These are phyloP conservation scores for Clavariopsis aquatica DNA, from an alignment of 495 filamentous ascomycete species.

Conservation along the genomic window DNA sequence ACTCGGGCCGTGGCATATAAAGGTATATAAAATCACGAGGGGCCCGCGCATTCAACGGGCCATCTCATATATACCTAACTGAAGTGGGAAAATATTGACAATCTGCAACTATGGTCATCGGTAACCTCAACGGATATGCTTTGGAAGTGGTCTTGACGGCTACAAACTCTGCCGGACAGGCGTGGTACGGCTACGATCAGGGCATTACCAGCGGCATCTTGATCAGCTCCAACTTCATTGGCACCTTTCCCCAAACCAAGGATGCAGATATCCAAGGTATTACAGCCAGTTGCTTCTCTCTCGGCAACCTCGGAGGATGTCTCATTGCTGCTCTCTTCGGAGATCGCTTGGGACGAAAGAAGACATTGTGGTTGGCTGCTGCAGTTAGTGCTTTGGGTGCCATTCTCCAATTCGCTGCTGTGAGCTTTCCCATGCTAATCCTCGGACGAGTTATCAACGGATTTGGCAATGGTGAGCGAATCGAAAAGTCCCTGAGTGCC, in stretches of 20 bases:
- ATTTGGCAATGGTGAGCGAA: slow-evolving; percentile 13
- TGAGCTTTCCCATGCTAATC: slow-evolving; percentile 50
- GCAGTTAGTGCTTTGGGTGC: slow-evolving; percentile 51
- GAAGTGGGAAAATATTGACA: not conserved
- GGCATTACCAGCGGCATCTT: slow-evolving; percentile 30
- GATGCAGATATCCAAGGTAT: slow-evolving; percentile 20
- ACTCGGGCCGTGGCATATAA: not conserved
- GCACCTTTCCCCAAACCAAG: slow-evolving; percentile 25
- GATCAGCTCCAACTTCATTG: slow-evolving; percentile 31
- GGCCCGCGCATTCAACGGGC: slow-evolving; percentile 13
- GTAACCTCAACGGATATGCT: slow-evolving; percentile 24
- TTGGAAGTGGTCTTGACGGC: slow-evolving; percentile 30
- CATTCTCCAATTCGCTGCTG: slow-evolving; percentile 52
- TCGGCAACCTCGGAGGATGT: slow-evolving; percentile 45
- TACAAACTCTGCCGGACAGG: slow-evolving; percentile 30
- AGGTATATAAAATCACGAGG: slow-evolving; percentile 14
- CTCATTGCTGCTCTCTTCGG: slow-evolving; percentile 50
- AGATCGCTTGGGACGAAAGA: slow-evolving; percentile 53
- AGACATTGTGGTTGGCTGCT: slow-evolving; percentile 50
- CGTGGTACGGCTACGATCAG: slow-evolving; percentile 38
- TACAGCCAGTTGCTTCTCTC: slow-evolving; percentile 19
- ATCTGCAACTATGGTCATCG: slow-evolving; percentile 8
- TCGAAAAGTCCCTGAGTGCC: not conserved
- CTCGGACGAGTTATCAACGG: slow-evolving; percentile 53
- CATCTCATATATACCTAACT: not conserved